Evolutionary conservation across 2,329 filamentous ascomycete species (phyloP).

Genomic region (Gnomoniopsis sp.): DNA sequence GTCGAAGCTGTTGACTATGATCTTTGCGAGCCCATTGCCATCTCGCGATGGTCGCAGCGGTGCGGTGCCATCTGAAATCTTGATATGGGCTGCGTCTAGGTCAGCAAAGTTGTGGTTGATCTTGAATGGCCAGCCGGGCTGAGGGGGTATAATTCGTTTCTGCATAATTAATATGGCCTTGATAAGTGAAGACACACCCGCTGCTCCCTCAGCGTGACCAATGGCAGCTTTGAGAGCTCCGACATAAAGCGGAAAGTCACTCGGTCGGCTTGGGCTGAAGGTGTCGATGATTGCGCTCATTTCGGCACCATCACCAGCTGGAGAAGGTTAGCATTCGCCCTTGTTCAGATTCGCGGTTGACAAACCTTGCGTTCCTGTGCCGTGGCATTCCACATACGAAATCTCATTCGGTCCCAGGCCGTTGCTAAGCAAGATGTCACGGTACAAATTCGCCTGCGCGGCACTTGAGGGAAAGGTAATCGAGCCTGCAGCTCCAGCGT

Average conservation of each 20-base stretch:
- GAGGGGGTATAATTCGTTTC: conserved; percentile 45
- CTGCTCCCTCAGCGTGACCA: conserved; percentile 45
- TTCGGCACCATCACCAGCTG: conserved; percentile 66
- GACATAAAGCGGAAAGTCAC: conserved; percentile 38
- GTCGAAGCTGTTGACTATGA: conserved; percentile 5
- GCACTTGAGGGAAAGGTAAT: conserved; percentile 69
- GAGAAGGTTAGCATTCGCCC: conserved; percentile 30
- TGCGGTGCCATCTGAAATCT: not conserved
- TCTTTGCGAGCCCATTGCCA: not conserved
- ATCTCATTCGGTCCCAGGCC: no score
- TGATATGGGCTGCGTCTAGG: not conserved
- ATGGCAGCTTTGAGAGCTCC: conserved; percentile 41
- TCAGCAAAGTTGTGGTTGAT: conserved; percentile 2
- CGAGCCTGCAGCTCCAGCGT: conserved; percentile 63
- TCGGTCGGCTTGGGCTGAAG: conserved; percentile 48
- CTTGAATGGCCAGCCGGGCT: conserved; percentile 42
- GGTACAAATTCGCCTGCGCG: conserved; percentile 59
- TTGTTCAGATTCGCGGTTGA: no score
- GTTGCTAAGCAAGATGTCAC: no score
- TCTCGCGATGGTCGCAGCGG: no score
- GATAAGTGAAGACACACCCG: conserved; percentile 39
- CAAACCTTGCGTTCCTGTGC: no score
- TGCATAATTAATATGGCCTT: conserved; percentile 49
- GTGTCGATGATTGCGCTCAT: conserved; percentile 58
- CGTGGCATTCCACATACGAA: no score